Conservation (phyloP, 179 eudicot species). For the Monotropa hypopitys region DNA sequence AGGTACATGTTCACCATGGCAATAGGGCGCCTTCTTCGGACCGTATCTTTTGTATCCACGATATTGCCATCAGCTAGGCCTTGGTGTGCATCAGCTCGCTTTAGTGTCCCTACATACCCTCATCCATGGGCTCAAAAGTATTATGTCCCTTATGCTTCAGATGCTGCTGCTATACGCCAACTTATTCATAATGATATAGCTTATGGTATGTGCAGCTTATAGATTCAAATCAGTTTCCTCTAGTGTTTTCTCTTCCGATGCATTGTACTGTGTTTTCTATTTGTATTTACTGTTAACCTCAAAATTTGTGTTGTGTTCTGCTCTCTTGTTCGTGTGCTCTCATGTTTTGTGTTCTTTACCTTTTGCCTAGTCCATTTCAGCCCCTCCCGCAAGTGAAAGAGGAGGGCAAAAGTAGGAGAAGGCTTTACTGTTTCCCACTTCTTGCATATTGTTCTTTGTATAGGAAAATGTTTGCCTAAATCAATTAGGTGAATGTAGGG, state of each 20-base stretch:
- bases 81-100: conserved; percentile 90
- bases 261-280: neutral
- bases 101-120: conserved; percentile 59
- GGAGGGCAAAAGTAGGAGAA: neutral
- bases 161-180: conserved; percentile 50
- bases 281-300: neutral
- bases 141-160: conserved; percentile 81
- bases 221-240: neutral
- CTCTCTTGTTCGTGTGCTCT: neutral
- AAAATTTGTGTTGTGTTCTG: neutral
- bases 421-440: neutral
- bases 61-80: conserved; percentile 92
- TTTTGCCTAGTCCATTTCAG: neutral
- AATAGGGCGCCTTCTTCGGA: conserved; percentile 76
- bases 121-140: conserved; percentile 95
- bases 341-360: neutral
- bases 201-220: conserved; percentile 39
- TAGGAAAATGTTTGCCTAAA: neutral
- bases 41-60: conserved; percentile 63
- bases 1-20: conserved; percentile 95
- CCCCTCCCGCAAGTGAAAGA: neutral
- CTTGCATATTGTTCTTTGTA: neutral
- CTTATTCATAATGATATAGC: conserved; percentile 52
- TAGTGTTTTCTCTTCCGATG: neutral
- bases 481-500: neutral